phyloP scores from a whole-genome alignment of 768 basidiomycete species.

The Lactarius psammicola region DNA sequence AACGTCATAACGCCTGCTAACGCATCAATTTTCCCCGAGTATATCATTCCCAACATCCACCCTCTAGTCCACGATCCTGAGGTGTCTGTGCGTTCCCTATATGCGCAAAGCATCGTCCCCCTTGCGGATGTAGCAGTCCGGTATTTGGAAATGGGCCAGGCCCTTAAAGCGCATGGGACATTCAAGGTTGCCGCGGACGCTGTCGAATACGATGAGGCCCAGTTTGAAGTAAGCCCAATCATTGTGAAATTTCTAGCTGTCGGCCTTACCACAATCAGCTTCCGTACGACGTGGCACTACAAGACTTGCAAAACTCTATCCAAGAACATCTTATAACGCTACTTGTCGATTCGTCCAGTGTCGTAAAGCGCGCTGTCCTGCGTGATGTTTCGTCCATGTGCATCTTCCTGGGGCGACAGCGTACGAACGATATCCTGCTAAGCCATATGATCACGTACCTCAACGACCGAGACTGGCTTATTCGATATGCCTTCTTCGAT shows the following conservation, averaged over 20 bases:
- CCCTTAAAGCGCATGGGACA: constrained; percentile 78
- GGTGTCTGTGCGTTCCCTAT: constrained; percentile 72
- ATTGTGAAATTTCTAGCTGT: not conserved
- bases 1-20: constrained; percentile 65
- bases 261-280: constrained; percentile 49
- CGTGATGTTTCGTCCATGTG: constrained; percentile 86
- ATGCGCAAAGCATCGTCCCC: constrained; percentile 81
- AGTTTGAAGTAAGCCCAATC: constrained; percentile 59
- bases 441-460: constrained; percentile 84
- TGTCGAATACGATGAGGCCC: constrained; percentile 72
- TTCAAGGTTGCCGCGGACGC: constrained; percentile 61
- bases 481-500: constrained; percentile 92
- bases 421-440: constrained; percentile 91
- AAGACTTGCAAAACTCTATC: constrained; percentile 80
- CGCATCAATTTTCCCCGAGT: constrained; percentile 85
- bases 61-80: constrained; percentile 83
- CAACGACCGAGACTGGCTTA: constrained; percentile 90
- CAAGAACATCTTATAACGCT: constrained; percentile 86
- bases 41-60: constrained; percentile 87
- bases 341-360: constrained; percentile 83
- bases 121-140: constrained; percentile 84
- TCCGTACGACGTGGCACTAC: constrained; percentile 84
- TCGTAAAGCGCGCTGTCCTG: constrained; percentile 88
- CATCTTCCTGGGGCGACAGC: constrained; percentile 88
- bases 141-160: constrained; percentile 93